Percentiles rank a stretch among this genome's conserved stretches.
phyloP scores from a whole-genome alignment of 2,329 filamentous ascomycete species.

The Talaromyces amestolkiae region DNA sequence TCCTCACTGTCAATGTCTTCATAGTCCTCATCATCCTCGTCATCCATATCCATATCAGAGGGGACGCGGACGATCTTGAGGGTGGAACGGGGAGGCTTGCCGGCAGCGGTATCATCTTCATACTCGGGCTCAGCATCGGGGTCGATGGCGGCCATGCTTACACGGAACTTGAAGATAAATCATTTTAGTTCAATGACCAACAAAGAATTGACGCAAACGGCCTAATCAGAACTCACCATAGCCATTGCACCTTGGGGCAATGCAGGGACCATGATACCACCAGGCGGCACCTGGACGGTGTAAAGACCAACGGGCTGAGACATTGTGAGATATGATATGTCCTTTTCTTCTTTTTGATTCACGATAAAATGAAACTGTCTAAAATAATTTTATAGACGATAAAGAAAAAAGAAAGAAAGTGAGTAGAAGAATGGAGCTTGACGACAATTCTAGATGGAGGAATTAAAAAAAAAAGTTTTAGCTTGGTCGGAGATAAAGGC shows the following conservation, averaged over 20 bases:
- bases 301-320: slow-evolving; percentile 74
- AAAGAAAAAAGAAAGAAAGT: slow-evolving; percentile 4
- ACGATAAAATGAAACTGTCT: neutral
- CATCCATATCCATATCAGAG: slow-evolving; percentile 54
- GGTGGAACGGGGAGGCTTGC: slow-evolving; percentile 71
- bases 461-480: slow-evolving; percentile 15
- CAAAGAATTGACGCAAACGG: neutral
- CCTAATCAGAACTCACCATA: slow-evolving; percentile 62
- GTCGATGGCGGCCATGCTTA: slow-evolving; percentile 98
- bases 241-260: slow-evolving; percentile 70
- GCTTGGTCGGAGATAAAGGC: slow-evolving; percentile 13
- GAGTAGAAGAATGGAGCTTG: neutral
- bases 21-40: slow-evolving; percentile 58
- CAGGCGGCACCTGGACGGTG: slow-evolving; percentile 84
- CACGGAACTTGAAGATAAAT: slow-evolving; percentile 67
- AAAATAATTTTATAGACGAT: neutral
- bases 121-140: slow-evolving; percentile 72
- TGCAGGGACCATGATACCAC: slow-evolving; percentile 77
- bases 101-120: slow-evolving; percentile 61
- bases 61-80: slow-evolving; percentile 84
- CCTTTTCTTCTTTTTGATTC: neutral
- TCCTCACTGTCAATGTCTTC: slow-evolving; percentile 54
- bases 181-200: neutral
- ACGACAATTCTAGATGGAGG: slow-evolving; percentile 1
- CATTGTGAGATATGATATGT: slow-evolving; percentile 34